Conservation (phyloP, 2,329 filamentous ascomycete genomes). For the Colletotrichum coccodes region DNA sequence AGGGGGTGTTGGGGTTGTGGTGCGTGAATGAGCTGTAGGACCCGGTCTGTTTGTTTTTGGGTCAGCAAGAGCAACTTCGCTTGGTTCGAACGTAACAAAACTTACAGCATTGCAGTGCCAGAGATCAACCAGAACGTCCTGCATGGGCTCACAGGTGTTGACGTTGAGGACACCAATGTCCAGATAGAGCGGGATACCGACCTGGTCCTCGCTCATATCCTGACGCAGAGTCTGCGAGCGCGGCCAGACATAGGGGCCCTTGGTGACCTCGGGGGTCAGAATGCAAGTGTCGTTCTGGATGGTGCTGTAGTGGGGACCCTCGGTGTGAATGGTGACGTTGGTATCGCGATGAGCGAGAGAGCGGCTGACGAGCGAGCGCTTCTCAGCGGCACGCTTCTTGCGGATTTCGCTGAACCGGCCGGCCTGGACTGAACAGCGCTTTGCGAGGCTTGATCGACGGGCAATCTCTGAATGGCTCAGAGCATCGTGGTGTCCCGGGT, state of each 20-base stretch:
- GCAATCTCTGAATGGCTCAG: conserved; percentile 23
- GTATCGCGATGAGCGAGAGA: not conserved
- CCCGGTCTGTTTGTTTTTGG: not conserved
- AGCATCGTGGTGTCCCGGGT: conserved; percentile 58
- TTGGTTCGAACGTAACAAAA: not conserved
- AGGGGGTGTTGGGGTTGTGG: conserved; percentile 15
- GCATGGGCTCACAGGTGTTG: conserved; percentile 34
- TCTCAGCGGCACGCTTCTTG: conserved; percentile 22
- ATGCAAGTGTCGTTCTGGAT: conserved; percentile 37
- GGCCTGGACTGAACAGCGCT: conserved; percentile 14
- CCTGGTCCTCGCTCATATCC: conserved; percentile 54
- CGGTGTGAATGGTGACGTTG: conserved; percentile 22
- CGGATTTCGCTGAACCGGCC: conserved; percentile 17
- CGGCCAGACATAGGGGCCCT: conserved; percentile 41
- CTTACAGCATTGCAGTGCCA: conserved; percentile 29
- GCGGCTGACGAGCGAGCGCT: conserved; percentile 23
- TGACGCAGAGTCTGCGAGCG: conserved; percentile 55
- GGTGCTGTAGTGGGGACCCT: conserved; percentile 23
- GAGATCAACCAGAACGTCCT: conserved; percentile 18
- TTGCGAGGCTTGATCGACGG: conserved; percentile 16
- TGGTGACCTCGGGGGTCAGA: conserved; percentile 22
- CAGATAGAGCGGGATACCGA: conserved; percentile 52
- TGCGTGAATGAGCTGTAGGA: conserved; percentile 25
- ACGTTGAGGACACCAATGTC: conserved; percentile 37
- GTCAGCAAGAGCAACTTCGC: not conserved